Evolutionary conservation across 2,329 filamentous ascomycete species (phyloP).

Genomic region (Ophiostoma sp.): DNA sequence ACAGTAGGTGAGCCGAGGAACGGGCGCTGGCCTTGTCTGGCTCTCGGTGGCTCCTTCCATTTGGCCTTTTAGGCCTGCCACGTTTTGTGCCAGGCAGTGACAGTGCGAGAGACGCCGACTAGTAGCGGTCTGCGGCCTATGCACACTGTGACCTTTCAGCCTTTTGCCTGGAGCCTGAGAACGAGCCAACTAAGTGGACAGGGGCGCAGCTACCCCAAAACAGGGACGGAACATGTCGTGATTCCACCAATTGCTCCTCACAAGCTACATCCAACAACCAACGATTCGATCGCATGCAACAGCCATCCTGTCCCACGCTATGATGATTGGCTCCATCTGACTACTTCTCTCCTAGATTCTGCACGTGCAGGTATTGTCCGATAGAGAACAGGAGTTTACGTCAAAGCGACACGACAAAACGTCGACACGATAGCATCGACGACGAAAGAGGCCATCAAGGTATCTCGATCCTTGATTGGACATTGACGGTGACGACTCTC

Average conservation of each 20-base stretch:
- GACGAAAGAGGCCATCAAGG: not conserved
- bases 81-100: not conserved
- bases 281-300: not conserved
- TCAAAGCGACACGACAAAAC: not conserved
- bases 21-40: not conserved
- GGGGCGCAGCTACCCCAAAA: constrained; percentile 6
- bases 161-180: not conserved
- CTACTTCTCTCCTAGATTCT: not conserved
- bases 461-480: not conserved
- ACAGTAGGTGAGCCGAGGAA: constrained; percentile 16
- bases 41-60: not conserved
- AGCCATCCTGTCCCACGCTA: not conserved
- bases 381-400: not conserved
- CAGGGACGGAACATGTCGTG: constrained; percentile 6
- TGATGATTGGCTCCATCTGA: not conserved
- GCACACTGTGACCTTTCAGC: constrained; percentile 6
- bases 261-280: not conserved
- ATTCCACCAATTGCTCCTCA: not conserved
- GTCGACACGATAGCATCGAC: not conserved
- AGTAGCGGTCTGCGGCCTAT: not conserved
- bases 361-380: not conserved
- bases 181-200: not conserved
- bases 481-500: not conserved
- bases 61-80: not conserved
- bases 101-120: not conserved